These are phyloP conservation scores for Dioscorea dumetorum DNA, from an alignment of 106 monocot genomes.

Conservation along the genomic window DNA sequence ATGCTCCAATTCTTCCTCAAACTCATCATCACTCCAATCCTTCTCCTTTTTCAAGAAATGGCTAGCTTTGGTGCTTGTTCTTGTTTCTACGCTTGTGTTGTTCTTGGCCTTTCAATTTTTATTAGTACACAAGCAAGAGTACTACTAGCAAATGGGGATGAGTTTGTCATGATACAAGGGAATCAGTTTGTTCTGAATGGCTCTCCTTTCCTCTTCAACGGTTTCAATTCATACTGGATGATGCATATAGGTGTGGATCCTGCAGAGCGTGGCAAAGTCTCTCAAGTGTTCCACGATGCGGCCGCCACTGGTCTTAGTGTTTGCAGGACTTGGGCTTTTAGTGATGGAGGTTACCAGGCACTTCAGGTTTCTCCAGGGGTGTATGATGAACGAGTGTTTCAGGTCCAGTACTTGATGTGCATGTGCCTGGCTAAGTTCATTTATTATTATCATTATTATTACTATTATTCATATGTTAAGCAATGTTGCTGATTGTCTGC, in stretches of 20 bases:
- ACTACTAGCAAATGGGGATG: not conserved
- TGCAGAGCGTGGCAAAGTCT: constrained; percentile 24
- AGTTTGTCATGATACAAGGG: constrained; percentile 14
- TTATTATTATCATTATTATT: not conserved
- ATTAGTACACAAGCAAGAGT: not conserved
- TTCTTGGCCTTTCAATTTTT: not conserved
- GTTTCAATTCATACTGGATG: constrained; percentile 67
- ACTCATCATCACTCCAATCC: too few species aligned
- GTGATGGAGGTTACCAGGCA: constrained; percentile 27
- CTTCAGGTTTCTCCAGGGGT: constrained; percentile 41
- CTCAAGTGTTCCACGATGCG: constrained; percentile 27
- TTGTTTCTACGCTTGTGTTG: not conserved
- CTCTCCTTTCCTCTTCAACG: constrained; percentile 43
- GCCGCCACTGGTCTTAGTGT: constrained; percentile 28
- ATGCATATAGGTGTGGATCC: constrained; percentile 27
- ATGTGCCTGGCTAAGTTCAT: not conserved
- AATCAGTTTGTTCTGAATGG: constrained; percentile 26
- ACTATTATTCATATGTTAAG: too few species aligned
- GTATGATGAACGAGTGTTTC: constrained; percentile 33
- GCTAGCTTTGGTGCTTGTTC: not conserved
- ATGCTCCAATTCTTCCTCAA: not conserved
- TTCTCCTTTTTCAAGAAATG: too few species aligned
- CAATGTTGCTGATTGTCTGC: not conserved
- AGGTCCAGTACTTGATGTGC: constrained; percentile 9
- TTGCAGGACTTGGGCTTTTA: constrained; percentile 49